Base-by-base conservation (phyloP, 495 filamentous ascomycete species). In the Xylaria grammica region DNA sequence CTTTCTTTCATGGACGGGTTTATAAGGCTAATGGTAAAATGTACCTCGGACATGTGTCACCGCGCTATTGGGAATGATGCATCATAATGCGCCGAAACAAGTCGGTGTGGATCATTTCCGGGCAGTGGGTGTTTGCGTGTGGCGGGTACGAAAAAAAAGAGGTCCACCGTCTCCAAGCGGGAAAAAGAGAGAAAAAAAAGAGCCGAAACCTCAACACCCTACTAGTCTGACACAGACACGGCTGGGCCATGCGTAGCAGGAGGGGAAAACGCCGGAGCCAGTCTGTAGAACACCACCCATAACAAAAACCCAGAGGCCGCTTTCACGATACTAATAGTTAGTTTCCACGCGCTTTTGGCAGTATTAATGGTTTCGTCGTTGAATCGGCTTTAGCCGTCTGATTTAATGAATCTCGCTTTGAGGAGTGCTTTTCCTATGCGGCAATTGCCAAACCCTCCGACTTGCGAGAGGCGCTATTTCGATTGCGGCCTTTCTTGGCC, bases 41-140 rank as follows among this genome's bases (percentile, higher is more conserved):
- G 56, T 29, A 45, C 38, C n/a, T 24, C 54, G 24, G 54, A 58
- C 54, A 59, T 59, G 56, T 59, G 56, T 59, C 56, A 48, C 56
- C 10, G 42, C 56, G 56, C 42, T 48, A 59, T 59, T 59, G 56
- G 56, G 42, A 59, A 24, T 6, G 42, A 48, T 36, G n/a, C 24
- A 29, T 13, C 32, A 46, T 30, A 29, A 9, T 22, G 27, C 42
- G 56, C 56, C 42, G 45, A 40, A 59, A 59, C 44, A 42, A 59
- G 40, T 48, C 42, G 34, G 20, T 48, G 56, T 59, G 56, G 56
- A 59, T 59, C 56, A 48, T 13, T 45, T 11, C 34, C 17, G 7
- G 7, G 17, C 7, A 38, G 48, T 24, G 44, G 26, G 56, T 59
- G 56, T 26, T 45, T 45, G 54, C 30, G 54, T 29, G 38, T 58